A percentile compares a stretch with the other conserved stretches of the same genome.
phyloP scores from a whole-genome alignment of 495 filamentous ascomycete genomes.

The Aspergillus sparsus region DNA sequence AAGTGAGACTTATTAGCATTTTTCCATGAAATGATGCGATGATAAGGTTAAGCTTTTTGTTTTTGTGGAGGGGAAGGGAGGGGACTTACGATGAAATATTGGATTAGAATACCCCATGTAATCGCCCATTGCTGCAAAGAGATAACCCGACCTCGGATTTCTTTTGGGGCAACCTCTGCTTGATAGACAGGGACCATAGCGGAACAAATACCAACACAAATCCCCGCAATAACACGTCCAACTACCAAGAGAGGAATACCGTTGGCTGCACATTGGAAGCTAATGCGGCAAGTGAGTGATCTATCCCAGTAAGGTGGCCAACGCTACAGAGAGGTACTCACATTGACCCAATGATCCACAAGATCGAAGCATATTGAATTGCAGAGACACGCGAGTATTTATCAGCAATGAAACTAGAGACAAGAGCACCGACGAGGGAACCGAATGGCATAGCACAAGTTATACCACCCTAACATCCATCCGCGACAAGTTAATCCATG shows the following conservation, averaged over 20 bases:
- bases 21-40: background rate
- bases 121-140: constrained; percentile 77
- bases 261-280: constrained; percentile 47
- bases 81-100: constrained; percentile 72
- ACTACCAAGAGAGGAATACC: constrained; percentile 60
- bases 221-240: constrained; percentile 66
- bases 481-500: too few relatives aligned
- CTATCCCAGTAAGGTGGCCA: background rate
- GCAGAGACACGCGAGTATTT: constrained; percentile 61
- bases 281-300: background rate
- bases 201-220: constrained; percentile 72
- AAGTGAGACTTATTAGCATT: background rate
- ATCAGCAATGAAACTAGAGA: constrained; percentile 67
- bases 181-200: constrained; percentile 74
- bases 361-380: constrained; percentile 65
- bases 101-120: constrained; percentile 68
- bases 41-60: too few relatives aligned
- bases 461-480: constrained; percentile 20
- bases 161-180: constrained; percentile 71
- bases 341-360: constrained; percentile 52
- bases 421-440: constrained; percentile 64
- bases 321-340: background rate
- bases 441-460: constrained; percentile 49
- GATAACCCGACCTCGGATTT: constrained; percentile 73
- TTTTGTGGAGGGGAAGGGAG: constrained; percentile 14